A percentile compares a stretch with the other conserved stretches of the same genome.
Conservation (phyloP, 805 yeast genomes). For the Schwanniomyces polymorphus region DNA sequence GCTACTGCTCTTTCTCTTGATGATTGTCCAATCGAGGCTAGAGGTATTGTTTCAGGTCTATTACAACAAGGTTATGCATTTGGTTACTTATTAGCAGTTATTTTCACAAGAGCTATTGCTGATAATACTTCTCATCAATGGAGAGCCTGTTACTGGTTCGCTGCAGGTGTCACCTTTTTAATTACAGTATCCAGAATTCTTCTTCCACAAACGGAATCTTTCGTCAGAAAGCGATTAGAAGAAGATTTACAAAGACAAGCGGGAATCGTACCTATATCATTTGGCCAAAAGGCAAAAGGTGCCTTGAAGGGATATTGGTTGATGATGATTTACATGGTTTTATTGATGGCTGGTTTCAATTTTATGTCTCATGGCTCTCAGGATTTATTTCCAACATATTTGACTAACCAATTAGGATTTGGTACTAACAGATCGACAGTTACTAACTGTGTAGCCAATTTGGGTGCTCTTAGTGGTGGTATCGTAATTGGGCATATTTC, state of each 20-base stretch:
- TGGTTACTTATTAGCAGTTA: conserved; percentile 64
- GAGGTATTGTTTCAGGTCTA: conserved; percentile 63
- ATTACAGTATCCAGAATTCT: conserved; percentile 57
- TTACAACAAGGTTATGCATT: conserved; percentile 60
- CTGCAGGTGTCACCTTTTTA: conserved; percentile 64
- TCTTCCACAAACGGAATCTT: conserved; percentile 62
- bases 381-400: conserved; percentile 67
- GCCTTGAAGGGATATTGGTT: conserved; percentile 28
- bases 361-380: conserved; percentile 75
- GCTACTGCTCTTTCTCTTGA: conserved; percentile 68
- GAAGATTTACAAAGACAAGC: conserved; percentile 10
- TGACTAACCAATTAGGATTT: conserved; percentile 51
- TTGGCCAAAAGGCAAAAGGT: conserved; percentile 6
- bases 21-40: conserved; percentile 58
- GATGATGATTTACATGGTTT: conserved; percentile 27
- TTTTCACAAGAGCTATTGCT: conserved; percentile 62
- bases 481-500: conserved; percentile 57
- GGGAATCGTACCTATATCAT: conserved; percentile 7
- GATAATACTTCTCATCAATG: conserved; percentile 52
- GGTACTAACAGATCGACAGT: conserved; percentile 52
- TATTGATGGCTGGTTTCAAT: conserved; percentile 66
- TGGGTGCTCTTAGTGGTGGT: conserved; percentile 72
- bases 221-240: conserved; percentile 24
- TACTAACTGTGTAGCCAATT: conserved; percentile 60
- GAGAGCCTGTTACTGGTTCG: conserved; percentile 75